Evolutionary conservation across 2,329 filamentous ascomycete genomes (phyloP).

Genomic region (Eutypa lata): DNA sequence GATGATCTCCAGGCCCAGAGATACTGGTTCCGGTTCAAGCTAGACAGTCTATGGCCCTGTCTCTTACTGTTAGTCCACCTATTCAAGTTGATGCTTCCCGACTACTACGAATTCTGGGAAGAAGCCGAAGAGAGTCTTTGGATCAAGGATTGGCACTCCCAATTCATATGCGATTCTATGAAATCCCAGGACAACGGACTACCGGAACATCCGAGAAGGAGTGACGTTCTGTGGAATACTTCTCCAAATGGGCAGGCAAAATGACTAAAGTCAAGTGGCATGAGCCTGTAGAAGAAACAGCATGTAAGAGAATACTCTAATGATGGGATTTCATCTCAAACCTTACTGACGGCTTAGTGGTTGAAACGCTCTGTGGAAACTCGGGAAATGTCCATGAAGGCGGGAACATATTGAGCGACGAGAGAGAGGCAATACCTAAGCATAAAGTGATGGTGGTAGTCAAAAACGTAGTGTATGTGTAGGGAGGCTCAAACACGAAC

Average conservation of each 20-base stretch:
- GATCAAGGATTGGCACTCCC: slow-evolving; percentile 14
- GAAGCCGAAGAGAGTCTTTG: slow-evolving; percentile 19
- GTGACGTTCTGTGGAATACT: slow-evolving; percentile 3
- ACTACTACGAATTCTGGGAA: slow-evolving; percentile 14
- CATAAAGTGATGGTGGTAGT: too few species aligned
- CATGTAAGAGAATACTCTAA: too few species aligned
- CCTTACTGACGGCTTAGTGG: too few species aligned
- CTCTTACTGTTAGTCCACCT: slow-evolving; percentile 18
- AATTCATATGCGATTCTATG: slow-evolving; percentile 21
- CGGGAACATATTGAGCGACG: too few species aligned
- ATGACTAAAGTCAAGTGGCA: background rate
- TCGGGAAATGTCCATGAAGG: too few species aligned
- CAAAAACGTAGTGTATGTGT: too few species aligned
- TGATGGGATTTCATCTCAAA: background rate
- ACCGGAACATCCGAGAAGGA: slow-evolving; percentile 1
- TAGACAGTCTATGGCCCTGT: slow-evolving; percentile 21
- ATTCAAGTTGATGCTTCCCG: slow-evolving; percentile 15
- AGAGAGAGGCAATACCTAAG: too few species aligned
- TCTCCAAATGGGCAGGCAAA: background rate
- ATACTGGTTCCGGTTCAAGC: slow-evolving; percentile 21
- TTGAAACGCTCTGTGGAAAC: too few species aligned
- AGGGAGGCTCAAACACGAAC: too few species aligned
- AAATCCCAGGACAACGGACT: slow-evolving; percentile 5
- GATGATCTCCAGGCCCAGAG: background rate
- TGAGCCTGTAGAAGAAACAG: too few species aligned